Evolutionary conservation across 2,329 filamentous ascomycete species (phyloP).

Genomic region (Falciphora oryzae): DNA sequence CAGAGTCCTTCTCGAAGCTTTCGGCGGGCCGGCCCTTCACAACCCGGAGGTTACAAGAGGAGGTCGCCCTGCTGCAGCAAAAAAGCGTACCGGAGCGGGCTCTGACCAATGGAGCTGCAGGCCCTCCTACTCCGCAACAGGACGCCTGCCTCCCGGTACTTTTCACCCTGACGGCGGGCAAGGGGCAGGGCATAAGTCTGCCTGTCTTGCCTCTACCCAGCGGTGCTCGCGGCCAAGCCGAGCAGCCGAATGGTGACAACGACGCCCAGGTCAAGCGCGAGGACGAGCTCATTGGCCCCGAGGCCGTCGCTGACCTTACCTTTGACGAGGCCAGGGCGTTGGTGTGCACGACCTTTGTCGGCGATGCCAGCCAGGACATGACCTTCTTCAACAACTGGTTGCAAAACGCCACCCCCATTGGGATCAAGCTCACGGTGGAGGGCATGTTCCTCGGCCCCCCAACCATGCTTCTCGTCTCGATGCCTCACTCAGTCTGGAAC

Average conservation of each 20-base stretch:
- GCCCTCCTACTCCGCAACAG: slow-evolving; percentile 28
- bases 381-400: slow-evolving; percentile 61
- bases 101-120: slow-evolving; percentile 40
- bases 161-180: slow-evolving; percentile 50
- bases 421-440: slow-evolving; percentile 56
- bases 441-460: slow-evolving; percentile 64
- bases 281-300: slow-evolving; percentile 40
- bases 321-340: slow-evolving; percentile 60
- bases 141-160: slow-evolving; percentile 37
- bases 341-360: slow-evolving; percentile 61
- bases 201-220: slow-evolving; percentile 36
- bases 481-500: slow-evolving; percentile 58
- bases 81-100: slow-evolving; percentile 36
- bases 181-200: slow-evolving; percentile 47
- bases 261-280: slow-evolving; percentile 22
- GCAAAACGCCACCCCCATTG: slow-evolving; percentile 50
- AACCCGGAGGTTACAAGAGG: slow-evolving; percentile 50
- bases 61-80: slow-evolving; percentile 41
- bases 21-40: slow-evolving; percentile 49
- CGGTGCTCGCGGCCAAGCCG: slow-evolving; percentile 20
- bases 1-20: slow-evolving; percentile 49
- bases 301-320: slow-evolving; percentile 46
- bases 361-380: slow-evolving; percentile 61
- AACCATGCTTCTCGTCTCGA: slow-evolving; percentile 60
- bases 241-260: neutral